Conservation (phyloP, 1,284 basidiomycete species). For the Flammula alnicola region DNA sequence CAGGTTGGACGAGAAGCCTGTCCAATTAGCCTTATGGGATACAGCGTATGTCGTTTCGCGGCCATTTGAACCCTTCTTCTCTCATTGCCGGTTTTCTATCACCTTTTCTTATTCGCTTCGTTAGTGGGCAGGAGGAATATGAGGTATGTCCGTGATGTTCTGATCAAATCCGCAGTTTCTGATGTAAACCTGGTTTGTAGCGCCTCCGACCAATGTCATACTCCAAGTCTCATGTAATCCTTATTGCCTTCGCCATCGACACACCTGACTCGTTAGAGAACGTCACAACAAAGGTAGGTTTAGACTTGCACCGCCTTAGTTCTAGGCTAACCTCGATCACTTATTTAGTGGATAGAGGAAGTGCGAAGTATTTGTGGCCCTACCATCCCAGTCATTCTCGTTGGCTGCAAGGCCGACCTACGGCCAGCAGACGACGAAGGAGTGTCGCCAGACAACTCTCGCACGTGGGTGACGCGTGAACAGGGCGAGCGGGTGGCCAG, state of each 20-base stretch:
- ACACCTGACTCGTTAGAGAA: conserved; percentile 97
- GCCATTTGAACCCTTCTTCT: conserved; percentile 9
- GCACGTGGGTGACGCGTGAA: conserved; percentile 66
- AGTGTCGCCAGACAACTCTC: conserved; percentile 46
- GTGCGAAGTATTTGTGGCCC: conserved; percentile 91
- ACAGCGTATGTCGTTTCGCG: conserved; percentile 76
- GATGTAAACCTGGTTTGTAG: conserved; percentile 40
- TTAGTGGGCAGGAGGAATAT: conserved; percentile 91
- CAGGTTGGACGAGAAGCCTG: conserved; percentile 93
- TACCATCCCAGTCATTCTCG: conserved; percentile 80
- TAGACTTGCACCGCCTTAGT: conserved; percentile 16
- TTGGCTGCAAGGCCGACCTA: conserved; percentile 87
- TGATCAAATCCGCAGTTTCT: conserved; percentile 6
- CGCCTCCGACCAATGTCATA: conserved; percentile 95
- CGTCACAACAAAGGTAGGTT: conserved; percentile 84
- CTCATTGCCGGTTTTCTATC: conserved; percentile 11
- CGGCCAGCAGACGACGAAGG: conserved; percentile 55
- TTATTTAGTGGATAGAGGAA: conserved; percentile 91
- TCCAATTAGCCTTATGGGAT: conserved; percentile 96
- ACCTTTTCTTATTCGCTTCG: conserved; percentile 22
- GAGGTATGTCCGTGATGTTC: conserved; percentile 57
- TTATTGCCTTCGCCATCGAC: conserved; percentile 96
- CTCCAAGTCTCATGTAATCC: conserved; percentile 97
- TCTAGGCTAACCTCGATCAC: conserved; percentile 19
- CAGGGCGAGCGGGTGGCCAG: conserved; percentile 81